Conservation (phyloP, 371 early-diverging fungal genomes). For the Saksenaea oblongispora region DNA sequence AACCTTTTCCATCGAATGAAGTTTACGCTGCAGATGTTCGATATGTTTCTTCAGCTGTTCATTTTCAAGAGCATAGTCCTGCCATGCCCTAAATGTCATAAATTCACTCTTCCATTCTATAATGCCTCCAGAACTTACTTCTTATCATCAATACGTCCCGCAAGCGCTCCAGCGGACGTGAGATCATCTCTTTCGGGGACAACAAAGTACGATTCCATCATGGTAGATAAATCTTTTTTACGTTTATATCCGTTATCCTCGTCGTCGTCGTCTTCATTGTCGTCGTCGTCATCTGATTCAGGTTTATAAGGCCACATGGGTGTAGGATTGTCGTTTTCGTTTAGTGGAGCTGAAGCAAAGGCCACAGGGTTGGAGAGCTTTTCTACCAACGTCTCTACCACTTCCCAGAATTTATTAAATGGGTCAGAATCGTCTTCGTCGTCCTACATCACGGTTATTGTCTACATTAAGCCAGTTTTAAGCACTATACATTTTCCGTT, state of each 20-base stretch:
- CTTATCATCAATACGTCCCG: background rate
- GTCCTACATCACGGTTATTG: slow-evolving; percentile 6
- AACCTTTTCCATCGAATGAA: slow-evolving; percentile 72
- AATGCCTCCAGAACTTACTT: background rate
- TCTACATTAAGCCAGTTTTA: background rate
- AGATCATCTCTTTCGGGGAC: slow-evolving; percentile 21
- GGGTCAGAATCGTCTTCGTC: slow-evolving; percentile 66
- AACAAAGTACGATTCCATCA: slow-evolving; percentile 68
- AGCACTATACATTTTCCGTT: background rate
- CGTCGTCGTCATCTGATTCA: background rate
- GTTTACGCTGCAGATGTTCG: slow-evolving; percentile 57
- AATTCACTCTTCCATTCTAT: background rate
- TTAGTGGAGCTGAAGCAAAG: slow-evolving; percentile 71
- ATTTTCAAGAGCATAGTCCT: slow-evolving; percentile 74
- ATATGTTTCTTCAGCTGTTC: slow-evolving; percentile 64
- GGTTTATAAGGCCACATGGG: slow-evolving; percentile 5
- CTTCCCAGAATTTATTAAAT: slow-evolving; percentile 83
- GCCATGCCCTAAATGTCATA: slow-evolving; percentile 40
- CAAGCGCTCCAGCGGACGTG: background rate
- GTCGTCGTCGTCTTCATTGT: slow-evolving; percentile 3
- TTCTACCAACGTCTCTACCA: slow-evolving; percentile 72
- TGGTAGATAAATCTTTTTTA: slow-evolving; percentile 25
- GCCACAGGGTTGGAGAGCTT: slow-evolving; percentile 77
- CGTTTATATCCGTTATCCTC: background rate
- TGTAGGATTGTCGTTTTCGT: slow-evolving; percentile 49